Evolutionary conservation across 1,284 basidiomycete species (phyloP).

Genomic region (Abortiporus biennis): DNA sequence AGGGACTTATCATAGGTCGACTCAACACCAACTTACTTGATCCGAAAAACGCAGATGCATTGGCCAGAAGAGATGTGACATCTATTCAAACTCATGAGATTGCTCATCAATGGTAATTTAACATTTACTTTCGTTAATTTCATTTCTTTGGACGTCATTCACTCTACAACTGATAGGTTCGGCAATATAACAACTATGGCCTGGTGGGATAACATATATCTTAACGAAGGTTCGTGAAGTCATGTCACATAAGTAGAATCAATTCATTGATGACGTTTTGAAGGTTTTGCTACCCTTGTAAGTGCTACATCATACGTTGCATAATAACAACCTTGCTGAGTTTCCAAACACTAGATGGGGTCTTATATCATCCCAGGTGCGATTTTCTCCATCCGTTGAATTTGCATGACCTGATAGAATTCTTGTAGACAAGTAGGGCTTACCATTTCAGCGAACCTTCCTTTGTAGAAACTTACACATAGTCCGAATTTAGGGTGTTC

Average conservation of each 20-base stretch:
- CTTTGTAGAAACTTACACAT: neutral
- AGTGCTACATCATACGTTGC: constrained; percentile 25
- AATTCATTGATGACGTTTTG: constrained; percentile 1
- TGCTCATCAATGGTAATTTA: constrained; percentile 76
- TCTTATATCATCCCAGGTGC: constrained; percentile 86
- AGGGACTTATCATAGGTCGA: constrained; percentile 88
- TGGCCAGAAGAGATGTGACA: constrained; percentile 78
- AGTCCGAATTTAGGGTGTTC: constrained; percentile 49
- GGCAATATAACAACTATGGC: constrained; percentile 90
- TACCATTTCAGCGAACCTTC: constrained; percentile 11
- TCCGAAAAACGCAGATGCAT: constrained; percentile 68
- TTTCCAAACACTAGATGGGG: constrained; percentile 60
- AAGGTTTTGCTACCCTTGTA: constrained; percentile 83
- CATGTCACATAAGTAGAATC: constrained; percentile 5
- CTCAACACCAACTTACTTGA: constrained; percentile 84
- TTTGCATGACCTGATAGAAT: constrained; percentile 2
- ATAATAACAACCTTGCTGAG: neutral
- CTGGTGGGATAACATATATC: constrained; percentile 90
- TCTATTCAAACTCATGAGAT: constrained; percentile 81
- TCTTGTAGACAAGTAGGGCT: constrained; percentile 44
- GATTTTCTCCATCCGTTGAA: constrained; percentile 12
- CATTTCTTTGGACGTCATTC: no score
- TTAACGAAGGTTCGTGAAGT: constrained; percentile 61
- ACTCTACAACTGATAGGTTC: constrained; percentile 57
- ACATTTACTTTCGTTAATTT: no score